phyloP scores from a whole-genome alignment of 2,329 filamentous ascomycete species.

The Pseudonectria foliicola region DNA sequence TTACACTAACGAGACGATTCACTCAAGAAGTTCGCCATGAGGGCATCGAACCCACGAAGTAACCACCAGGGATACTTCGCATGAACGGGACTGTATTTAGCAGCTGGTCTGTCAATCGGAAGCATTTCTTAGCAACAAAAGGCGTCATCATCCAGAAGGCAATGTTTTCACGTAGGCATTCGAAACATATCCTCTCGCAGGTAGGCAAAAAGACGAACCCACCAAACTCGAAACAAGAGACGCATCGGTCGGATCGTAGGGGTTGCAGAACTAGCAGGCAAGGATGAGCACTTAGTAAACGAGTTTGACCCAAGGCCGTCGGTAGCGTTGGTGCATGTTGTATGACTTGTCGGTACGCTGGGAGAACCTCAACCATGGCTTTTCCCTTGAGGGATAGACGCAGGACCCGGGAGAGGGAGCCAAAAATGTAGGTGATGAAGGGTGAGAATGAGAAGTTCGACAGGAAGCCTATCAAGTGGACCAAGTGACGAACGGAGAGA shows the following conservation, averaged over 20 bases:
- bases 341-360: constrained; percentile 34
- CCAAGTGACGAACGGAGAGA: constrained; percentile 17
- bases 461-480: constrained; percentile 19
- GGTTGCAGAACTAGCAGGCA: constrained; percentile 13
- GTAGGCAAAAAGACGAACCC: constrained; percentile 25
- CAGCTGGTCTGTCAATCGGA: constrained; percentile 15
- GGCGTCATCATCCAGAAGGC: constrained; percentile 19
- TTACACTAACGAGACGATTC: constrained; percentile 21
- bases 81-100: constrained; percentile 12
- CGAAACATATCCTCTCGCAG: constrained; percentile 25
- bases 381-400: constrained; percentile 18
- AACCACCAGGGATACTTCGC: constrained; percentile 17
- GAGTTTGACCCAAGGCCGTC: constrained; percentile 17
- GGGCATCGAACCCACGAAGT: constrained; percentile 11
- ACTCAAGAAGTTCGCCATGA: constrained; percentile 3
- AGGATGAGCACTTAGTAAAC: constrained; percentile 15
- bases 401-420: constrained; percentile 23
- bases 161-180: constrained; percentile 20
- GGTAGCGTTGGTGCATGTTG: constrained; percentile 31
- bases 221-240: constrained; percentile 22
- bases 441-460: constrained; percentile 18
- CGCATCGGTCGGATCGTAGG: constrained; percentile 19
- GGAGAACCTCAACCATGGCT: constrained; percentile 19
- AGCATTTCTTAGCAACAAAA: constrained; percentile 16
- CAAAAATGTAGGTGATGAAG: constrained; percentile 22